These are phyloP conservation scores for Pichia sp. DNA, from an alignment of 1,139 yeast species.

Conservation along the genomic window DNA sequence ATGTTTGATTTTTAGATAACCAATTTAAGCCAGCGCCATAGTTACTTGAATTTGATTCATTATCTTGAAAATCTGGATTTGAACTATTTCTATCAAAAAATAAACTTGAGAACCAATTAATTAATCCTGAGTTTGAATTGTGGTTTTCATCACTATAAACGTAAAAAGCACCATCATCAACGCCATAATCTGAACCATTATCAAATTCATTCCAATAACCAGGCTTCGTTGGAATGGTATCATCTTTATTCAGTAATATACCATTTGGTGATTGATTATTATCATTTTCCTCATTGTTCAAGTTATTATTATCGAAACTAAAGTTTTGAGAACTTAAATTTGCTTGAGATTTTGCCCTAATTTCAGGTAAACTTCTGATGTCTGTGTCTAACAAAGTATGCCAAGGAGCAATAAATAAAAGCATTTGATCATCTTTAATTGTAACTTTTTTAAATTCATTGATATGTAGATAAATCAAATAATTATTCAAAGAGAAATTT, in stretches of 20 bases:
- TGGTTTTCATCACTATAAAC: conserved; percentile 41
- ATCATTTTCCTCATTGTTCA: neutral
- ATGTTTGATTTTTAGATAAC: conserved; percentile 33
- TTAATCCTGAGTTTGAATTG: conserved; percentile 11
- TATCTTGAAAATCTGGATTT: conserved; percentile 42
- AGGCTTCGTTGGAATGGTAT: conserved; percentile 31
- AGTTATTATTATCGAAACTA: neutral
- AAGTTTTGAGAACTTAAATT: neutral
- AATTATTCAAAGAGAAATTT: conserved; percentile 30
- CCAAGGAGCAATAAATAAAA: conserved; percentile 31
- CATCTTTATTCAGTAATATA: conserved; percentile 28
- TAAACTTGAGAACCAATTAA: conserved; percentile 19
- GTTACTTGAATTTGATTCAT: conserved; percentile 26
- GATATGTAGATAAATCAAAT: conserved; percentile 23
- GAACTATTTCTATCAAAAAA: conserved; percentile 15
- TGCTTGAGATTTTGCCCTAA: conserved; percentile 8
- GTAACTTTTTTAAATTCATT: conserved; percentile 13
- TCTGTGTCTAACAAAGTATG: conserved; percentile 28
- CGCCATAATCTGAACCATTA: conserved; percentile 38
- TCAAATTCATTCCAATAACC: conserved; percentile 74
- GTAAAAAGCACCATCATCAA: conserved; percentile 22
- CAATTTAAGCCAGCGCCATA: conserved; percentile 21
- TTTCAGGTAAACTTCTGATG: conserved; percentile 32
- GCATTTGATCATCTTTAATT: conserved; percentile 22
- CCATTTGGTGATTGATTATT: conserved; percentile 14